Evolutionary conservation across 1,139 yeast genomes (phyloP), one percentile per base, ranked within the genome.

Genomic region (Yamadazyma diddensiae): DNA sequence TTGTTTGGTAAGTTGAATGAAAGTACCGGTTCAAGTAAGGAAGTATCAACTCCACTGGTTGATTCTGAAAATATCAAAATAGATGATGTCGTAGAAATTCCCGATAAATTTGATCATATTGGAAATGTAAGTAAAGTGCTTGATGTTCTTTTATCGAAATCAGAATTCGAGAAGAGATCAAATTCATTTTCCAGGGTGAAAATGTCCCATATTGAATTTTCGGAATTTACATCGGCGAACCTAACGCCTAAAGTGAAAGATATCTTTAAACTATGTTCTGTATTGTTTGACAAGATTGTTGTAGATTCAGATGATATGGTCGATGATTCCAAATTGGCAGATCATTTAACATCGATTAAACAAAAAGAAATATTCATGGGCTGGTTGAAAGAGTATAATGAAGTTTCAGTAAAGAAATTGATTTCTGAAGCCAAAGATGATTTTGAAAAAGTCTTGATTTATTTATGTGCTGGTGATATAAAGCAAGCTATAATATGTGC

Each of bases 401-500:
- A 38, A 8, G 7, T 30, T 2, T 34, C 38, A 1, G 46, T 60
- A 13, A 38, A 49, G 0, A 48, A 40, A 21, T 41, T 53, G 22
- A 36, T 50, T 3, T 36, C 33, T 5, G 39, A 41, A 2, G 38
- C 46, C 12, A 38, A 52, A 2, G 46, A 49, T 5, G 70, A 62
- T 0, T 59, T 77, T 29, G 81, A 80, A 27, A 52, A 55, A 16
- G 68, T 84, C 0, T 78, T 79, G 47, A 51, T 72, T 3, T 54
- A 68, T 18, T 49, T 88, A 9, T 65, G 80, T 28, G 65, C 74
- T 4, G 79, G 84, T 30, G 73, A 80, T 34, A 51, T 86, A 26
- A 61, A 70, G 8, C 63, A 65, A 20, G 97, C 97, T 1, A 68
- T 83, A 6, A 63, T 65, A 23, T 41, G 62, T 1, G 88, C 96